Percentiles rank a stretch among this genome's conserved stretches.
Evolutionary conservation across 331 rosid species (phyloP).

Genomic region (Malus hybrid): DNA sequence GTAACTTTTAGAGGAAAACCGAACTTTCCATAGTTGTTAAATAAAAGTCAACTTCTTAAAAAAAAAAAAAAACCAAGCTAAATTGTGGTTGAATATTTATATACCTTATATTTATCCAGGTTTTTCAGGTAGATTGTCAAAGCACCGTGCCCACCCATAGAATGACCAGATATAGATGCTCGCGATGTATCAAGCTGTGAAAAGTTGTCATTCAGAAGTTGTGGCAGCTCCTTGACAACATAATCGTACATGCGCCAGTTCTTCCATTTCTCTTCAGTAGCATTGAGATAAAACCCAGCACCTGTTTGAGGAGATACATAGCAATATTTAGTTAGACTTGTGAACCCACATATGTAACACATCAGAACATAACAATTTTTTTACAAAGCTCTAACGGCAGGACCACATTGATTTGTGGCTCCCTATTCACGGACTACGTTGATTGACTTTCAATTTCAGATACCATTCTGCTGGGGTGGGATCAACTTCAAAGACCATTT

Average conservation of each 20-base stretch:
- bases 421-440: no score
- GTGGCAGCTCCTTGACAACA: constrained; percentile 80
- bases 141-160: constrained; percentile 99
- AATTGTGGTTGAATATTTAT: neutral
- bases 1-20: neutral
- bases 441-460: no score
- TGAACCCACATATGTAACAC: no score
- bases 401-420: no score
- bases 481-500: no score
- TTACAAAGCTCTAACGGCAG: no score
- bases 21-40: neutral
- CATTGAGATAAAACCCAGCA: constrained; percentile 94
- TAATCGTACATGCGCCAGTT: constrained; percentile 97
- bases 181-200: constrained; percentile 69
- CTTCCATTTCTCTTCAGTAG: constrained; percentile 95
- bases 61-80: neutral
- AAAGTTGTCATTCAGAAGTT: constrained; percentile 62
- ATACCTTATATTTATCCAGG: constrained; percentile 78
- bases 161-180: constrained; percentile 88
- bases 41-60: neutral
- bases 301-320: constrained; percentile 32
- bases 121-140: constrained; percentile 78
- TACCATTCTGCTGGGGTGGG: no score
- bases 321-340: no score
- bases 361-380: no score